Conservation (phyloP, 2,329 filamentous ascomycete species). For the Colletotrichum musicola region DNA sequence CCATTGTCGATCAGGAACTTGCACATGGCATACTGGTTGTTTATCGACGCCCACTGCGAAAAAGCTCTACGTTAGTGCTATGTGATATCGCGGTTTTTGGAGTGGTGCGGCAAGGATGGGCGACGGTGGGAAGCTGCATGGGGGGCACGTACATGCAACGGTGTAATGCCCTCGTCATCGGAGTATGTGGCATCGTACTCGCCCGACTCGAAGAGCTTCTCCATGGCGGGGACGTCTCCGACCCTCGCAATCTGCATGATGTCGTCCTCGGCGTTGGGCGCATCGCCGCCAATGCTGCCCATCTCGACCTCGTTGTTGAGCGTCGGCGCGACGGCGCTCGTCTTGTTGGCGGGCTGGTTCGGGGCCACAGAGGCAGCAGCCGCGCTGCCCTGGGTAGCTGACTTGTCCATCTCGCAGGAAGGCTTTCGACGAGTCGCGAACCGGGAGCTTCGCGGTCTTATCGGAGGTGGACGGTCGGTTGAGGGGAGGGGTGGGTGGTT, state of each 20-base stretch:
- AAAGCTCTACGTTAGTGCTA: conserved; percentile 33
- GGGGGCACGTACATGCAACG: conserved; percentile 80
- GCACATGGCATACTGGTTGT: conserved; percentile 98
- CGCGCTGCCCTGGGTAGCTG: conserved; percentile 50
- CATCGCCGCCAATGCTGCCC: conserved; percentile 60
- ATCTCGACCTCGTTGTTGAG: conserved; percentile 70
- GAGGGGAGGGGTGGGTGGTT: neutral
- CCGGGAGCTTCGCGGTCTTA: conserved; percentile 14
- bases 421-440: conserved; percentile 28
- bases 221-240: conserved; percentile 87
- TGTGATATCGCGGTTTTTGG: conserved; percentile 12
- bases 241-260: conserved; percentile 95
- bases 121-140: neutral
- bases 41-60: conserved; percentile 94
- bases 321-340: conserved; percentile 64
- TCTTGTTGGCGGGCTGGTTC: conserved; percentile 68
- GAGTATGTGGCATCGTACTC: conserved; percentile 85
- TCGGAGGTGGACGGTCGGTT: conserved; percentile 9
- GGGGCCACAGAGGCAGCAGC: conserved; percentile 59
- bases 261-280: conserved; percentile 72
- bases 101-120: neutral
- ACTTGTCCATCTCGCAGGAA: conserved; percentile 55
- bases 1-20: conserved; percentile 89
- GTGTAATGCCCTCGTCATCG: conserved; percentile 95
- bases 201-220: conserved; percentile 87